These are phyloP conservation scores for Daedaleopsis nitida DNA, from an alignment of 768 basidiomycete genomes.

Conservation along the genomic window DNA sequence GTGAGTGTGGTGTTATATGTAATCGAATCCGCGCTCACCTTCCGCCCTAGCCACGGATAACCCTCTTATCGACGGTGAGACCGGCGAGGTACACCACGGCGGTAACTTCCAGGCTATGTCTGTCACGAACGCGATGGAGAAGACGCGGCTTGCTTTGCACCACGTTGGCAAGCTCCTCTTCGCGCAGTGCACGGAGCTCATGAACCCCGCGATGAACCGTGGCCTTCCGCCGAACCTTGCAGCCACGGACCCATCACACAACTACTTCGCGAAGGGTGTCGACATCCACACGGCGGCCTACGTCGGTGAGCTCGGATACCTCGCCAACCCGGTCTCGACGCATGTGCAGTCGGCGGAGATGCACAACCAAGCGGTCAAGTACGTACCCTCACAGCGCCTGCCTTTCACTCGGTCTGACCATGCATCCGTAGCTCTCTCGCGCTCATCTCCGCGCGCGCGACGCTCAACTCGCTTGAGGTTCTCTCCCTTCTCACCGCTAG, in stretches of 20 bases:
- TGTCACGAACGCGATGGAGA: constrained; percentile 86
- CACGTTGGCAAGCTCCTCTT: constrained; percentile 55
- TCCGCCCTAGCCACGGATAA: constrained; percentile 73
- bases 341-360: constrained; percentile 88
- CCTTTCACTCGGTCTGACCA: constrained; percentile 14
- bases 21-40: neutral
- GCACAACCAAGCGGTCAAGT: constrained; percentile 94
- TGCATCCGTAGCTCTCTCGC: constrained; percentile 67
- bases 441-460: constrained; percentile 79
- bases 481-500: constrained; percentile 73
- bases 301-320: constrained; percentile 76
- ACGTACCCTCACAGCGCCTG: constrained; percentile 29
- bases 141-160: constrained; percentile 63
- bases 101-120: constrained; percentile 92
- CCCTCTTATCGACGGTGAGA: constrained; percentile 73
- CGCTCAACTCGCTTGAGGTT: constrained; percentile 76
- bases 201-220: constrained; percentile 82
- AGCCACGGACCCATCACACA: constrained; percentile 76
- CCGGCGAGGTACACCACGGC: constrained; percentile 71
- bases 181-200: constrained; percentile 63
- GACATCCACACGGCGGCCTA: constrained; percentile 87
- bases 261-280: constrained; percentile 84
- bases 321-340: constrained; percentile 83
- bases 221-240: constrained; percentile 81
- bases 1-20: constrained; percentile 41